Base-by-base conservation (phyloP, 768 basidiomycete species). In the Naganishia randhawae region DNA sequence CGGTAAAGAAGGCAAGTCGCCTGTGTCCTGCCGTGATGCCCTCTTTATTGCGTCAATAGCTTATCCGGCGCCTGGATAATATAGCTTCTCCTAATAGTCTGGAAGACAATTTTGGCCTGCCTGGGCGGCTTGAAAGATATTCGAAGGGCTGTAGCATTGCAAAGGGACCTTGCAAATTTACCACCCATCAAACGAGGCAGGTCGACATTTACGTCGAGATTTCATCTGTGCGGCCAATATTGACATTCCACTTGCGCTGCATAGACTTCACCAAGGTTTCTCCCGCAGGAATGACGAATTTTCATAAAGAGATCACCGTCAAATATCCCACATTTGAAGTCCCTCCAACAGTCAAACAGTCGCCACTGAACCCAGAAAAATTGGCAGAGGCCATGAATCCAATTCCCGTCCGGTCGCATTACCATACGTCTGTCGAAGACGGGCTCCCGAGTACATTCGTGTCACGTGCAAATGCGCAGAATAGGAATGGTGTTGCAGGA, bases 241-340 rank as follows among this genome's bases (percentile, higher is more conserved):
- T 37, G 33, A 33, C 31, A 22, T 17, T 22, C 45, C 13, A 4
- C 27, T 54, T 14, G 7, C 51, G 50, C 25, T 7, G 31, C 86
- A 86, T 82, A 66, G 83, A 86, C 51, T 85, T 85, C 48, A 88
- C 96, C 75, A 98, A 97, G 80, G 88, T 92, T 6, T 87, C 90
- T 0, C 93, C 96, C 2, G 81, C 92, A 55, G 96, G 98, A 79
- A 88, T 97, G 61, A 88, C 92, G 70, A 83, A 85, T 10, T 99
- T 96, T 80, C 88, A 89, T 27, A 86, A 87, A 77, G 96, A 99
- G 80, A 93, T 90, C 13, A 85, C 89, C 9, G 87, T 92, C 71
- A 99, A 99, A 81, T 99, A 97, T 75, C 96, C 96, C 3, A 95
- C 96, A 0, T 98, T 97, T 78, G 83, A 84, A 0, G 84, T 90